Evolutionary conservation across 2,329 filamentous ascomycete genomes (phyloP).

Genomic region (Chaetomiaceae sp.): DNA sequence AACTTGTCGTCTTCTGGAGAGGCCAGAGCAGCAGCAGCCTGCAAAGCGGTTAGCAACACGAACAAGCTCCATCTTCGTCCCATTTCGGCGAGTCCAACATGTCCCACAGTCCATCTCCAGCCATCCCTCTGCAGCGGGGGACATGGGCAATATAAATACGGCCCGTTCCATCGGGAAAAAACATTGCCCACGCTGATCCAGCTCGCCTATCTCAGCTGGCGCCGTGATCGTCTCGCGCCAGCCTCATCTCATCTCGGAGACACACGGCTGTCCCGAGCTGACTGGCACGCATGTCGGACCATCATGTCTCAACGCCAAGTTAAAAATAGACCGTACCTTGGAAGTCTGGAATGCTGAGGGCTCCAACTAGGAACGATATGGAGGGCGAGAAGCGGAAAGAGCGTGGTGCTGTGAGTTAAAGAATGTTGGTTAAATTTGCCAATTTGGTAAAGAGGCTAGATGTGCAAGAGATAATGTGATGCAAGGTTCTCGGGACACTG

Average conservation of each 20-base stretch:
- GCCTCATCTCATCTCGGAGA: neutral
- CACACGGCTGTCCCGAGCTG: neutral
- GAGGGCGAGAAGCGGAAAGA: neutral
- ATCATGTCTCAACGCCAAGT: neutral
- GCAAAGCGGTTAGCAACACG: constrained; percentile 11
- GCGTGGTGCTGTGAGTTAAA: neutral
- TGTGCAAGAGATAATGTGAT: too few relatives aligned
- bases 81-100: neutral
- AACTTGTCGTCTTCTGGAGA: neutral
- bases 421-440: constrained; percentile 3
- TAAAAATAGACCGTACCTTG: constrained; percentile 8
- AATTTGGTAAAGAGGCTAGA: too few relatives aligned
- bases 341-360: constrained; percentile 8
- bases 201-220: neutral
- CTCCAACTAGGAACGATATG: neutral
- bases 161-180: neutral
- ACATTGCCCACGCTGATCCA: neutral
- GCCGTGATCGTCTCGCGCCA: constrained; percentile 9
- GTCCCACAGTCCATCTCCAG: neutral
- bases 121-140: neutral
- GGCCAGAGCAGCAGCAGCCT: constrained; percentile 3
- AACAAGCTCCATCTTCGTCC: constrained; percentile 2
- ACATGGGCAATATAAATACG: neutral
- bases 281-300: neutral
- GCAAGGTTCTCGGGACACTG: neutral